Base-by-base conservation (phyloP, 139 green algal genomes). In the Picochlorum sp. region DNA sequence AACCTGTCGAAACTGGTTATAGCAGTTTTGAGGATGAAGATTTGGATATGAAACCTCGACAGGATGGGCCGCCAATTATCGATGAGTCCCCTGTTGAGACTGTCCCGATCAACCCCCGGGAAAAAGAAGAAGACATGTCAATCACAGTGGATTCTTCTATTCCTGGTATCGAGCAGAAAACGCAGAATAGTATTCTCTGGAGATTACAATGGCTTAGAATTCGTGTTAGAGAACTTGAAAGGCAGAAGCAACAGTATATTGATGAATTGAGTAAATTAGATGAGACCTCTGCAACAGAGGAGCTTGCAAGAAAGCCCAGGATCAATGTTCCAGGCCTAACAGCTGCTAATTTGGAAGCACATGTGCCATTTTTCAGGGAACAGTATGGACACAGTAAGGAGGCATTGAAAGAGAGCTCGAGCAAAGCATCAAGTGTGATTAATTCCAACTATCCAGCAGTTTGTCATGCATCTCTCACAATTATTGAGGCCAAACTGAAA, bases 121-220 rank as follows among this genome's bases (percentile, higher is more conserved):
- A 41, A 7, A 41, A 41, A 8, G 34, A 41, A 41, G 34, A 41
- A 41, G 34, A 41, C 34, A 13, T 9, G 8, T 11, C 34, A 41
- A 41, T 41, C 8, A 41, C 34, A 9, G 34, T 41, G 34, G 34
- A 41, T 41, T 41, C 34, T 41, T 41, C 34, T 41, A 41, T 41
- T 41, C 34, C 34, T 41, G 34, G 6, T 41, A 41, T 41, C 34
- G 8, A 41, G 34, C 34, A 41, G 23, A 6, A n/a, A 7, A 37
- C 21, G n/a, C 49, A 58, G 23, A 66, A 70, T 10, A 58, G 52
- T 30, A 45, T 69, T 44, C 67, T 79, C 72, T 84, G 78, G 74
- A 71, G 74, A 6, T 18, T 52, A 2, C 74, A 69, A 24, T 84
- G 74, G 74, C 59, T 84, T 63, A 46, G 79, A 59, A 63, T 75